Evolutionary conservation across 805 yeast species (phyloP).

Genomic region (Yamadazyma tumulicola): DNA sequence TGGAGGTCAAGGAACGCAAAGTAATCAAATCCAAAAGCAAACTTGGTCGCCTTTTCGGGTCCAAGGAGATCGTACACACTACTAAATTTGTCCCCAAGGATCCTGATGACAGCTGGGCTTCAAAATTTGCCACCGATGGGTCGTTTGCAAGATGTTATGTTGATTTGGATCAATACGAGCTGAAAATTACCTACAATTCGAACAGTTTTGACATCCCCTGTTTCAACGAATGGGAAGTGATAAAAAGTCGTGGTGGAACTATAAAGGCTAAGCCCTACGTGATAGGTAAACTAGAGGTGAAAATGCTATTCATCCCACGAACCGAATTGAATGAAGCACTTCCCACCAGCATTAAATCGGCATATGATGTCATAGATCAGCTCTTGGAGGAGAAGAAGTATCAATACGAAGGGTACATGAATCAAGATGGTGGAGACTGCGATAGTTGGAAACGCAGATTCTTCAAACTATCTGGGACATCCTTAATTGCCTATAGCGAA

Average conservation of each 20-base stretch:
- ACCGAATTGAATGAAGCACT: slow-evolving; percentile 55
- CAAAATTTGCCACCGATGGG: slow-evolving; percentile 76
- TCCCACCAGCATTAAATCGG: slow-evolving; percentile 64
- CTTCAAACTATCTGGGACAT: slow-evolving; percentile 69
- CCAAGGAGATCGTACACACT: slow-evolving; percentile 44
- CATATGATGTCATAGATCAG: slow-evolving; percentile 32
- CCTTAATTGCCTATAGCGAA: slow-evolving; percentile 75
- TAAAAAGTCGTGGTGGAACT: slow-evolving; percentile 18
- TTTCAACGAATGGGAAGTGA: slow-evolving; percentile 77
- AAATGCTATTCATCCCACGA: slow-evolving; percentile 69
- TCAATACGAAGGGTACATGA: slow-evolving; percentile 62
- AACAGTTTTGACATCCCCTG: slow-evolving; percentile 55
- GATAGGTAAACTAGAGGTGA: slow-evolving; percentile 64
- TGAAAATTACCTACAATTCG: slow-evolving; percentile 51
- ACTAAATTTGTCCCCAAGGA: slow-evolving; percentile 52
- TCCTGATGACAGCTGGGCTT: slow-evolving; percentile 57
- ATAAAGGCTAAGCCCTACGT: slow-evolving; percentile 47
- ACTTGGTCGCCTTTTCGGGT: slow-evolving; percentile 46
- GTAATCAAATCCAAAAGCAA: slow-evolving; percentile 44
- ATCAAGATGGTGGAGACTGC: slow-evolving; percentile 92
- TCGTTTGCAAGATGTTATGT: slow-evolving; percentile 81
- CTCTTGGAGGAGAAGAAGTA: slow-evolving; percentile 23
- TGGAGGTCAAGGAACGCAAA: slow-evolving; percentile 59
- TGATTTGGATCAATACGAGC: slow-evolving; percentile 55
- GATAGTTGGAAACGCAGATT: slow-evolving; percentile 67